Conservation (phyloP, 2,329 filamentous ascomycete species). For the Fusarium sp. region DNA sequence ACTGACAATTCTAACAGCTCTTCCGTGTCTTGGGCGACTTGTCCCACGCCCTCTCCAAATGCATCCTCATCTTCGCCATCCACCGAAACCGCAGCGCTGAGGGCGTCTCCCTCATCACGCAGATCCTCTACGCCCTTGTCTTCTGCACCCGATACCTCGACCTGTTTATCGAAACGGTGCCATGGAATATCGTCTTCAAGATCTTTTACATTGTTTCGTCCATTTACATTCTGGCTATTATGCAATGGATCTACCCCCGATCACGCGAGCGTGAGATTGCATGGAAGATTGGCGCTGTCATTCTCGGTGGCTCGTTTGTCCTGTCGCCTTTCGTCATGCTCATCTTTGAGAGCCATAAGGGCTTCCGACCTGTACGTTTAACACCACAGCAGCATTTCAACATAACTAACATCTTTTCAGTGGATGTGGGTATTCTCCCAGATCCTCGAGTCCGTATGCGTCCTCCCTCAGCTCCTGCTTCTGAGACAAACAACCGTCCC, state of each 20-base stretch:
- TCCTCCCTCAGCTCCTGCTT: constrained; percentile 91
- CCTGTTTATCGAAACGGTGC: constrained; percentile 72
- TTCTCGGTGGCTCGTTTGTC: constrained; percentile 75
- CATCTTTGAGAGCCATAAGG: constrained; percentile 72
- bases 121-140: constrained; percentile 87
- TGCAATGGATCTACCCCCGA: constrained; percentile 88
- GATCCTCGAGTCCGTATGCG: constrained; percentile 90
- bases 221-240: constrained; percentile 87
- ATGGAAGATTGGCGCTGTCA: constrained; percentile 89
- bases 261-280: constrained; percentile 92
- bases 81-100: constrained; percentile 90
- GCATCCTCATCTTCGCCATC: constrained; percentile 91
- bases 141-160: constrained; percentile 92
- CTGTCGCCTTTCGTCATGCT: constrained; percentile 81
- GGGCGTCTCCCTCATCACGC: constrained; percentile 92
- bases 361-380: constrained; percentile 66
- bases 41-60: constrained; percentile 88
- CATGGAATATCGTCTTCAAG: constrained; percentile 88
- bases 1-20: constrained; percentile 57
- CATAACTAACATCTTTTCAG: constrained; percentile 60
- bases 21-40: constrained; percentile 88
- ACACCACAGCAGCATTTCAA: accelerated
- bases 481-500: constrained; percentile 95
- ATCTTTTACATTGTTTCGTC: constrained; percentile 89
- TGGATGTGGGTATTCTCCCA: constrained; percentile 90